phyloP scores from a whole-genome alignment of 2,329 filamentous ascomycete genomes.

The Ophiocordyceps camponoti-saundersi region DNA sequence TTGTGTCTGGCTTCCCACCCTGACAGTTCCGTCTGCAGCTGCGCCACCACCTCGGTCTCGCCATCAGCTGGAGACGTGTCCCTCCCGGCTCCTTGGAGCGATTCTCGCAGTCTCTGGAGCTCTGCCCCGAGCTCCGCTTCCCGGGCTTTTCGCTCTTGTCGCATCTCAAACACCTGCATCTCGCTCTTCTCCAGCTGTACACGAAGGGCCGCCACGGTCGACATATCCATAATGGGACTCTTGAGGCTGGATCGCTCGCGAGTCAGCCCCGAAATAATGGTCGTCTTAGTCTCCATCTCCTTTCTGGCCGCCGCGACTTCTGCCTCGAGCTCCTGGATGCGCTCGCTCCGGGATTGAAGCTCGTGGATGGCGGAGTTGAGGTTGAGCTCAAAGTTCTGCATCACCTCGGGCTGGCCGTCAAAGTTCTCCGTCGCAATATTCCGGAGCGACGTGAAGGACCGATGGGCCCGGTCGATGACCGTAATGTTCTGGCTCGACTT shows the following conservation, averaged over 20 bases:
- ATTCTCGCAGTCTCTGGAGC: conserved; percentile 47
- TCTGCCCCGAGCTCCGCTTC: conserved; percentile 62
- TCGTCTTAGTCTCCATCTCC: conserved; percentile 94
- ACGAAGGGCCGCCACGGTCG: conserved; percentile 70
- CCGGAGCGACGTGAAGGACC: conserved; percentile 76
- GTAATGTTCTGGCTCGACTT: conserved; percentile 86
- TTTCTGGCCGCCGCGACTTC: conserved; percentile 73
- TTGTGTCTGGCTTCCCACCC: conserved; percentile 66
- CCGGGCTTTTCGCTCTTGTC: conserved; percentile 52
- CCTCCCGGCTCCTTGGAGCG: conserved; percentile 21
- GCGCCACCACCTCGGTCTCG: conserved; percentile 33
- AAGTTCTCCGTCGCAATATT: conserved; percentile 82
- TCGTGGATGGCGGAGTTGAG: conserved; percentile 87
- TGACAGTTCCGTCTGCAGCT: conserved; percentile 54
- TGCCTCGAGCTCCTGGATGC: conserved; percentile 76
- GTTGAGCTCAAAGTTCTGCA: conserved; percentile 87
- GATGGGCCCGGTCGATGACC: conserved; percentile 76
- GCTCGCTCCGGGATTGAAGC: conserved; percentile 69
- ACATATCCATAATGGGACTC: conserved; percentile 72
- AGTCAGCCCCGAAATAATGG: conserved; percentile 85
- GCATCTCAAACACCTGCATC: conserved; percentile 56
- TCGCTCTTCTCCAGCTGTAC: conserved; percentile 82
- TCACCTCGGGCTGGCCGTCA: conserved; percentile 61
- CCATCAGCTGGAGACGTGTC: conserved; percentile 10
- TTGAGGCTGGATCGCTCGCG: conserved; percentile 85